phyloP scores from a whole-genome alignment of 1,284 basidiomycete genomes.

The Ceratobasidium sp. region DNA sequence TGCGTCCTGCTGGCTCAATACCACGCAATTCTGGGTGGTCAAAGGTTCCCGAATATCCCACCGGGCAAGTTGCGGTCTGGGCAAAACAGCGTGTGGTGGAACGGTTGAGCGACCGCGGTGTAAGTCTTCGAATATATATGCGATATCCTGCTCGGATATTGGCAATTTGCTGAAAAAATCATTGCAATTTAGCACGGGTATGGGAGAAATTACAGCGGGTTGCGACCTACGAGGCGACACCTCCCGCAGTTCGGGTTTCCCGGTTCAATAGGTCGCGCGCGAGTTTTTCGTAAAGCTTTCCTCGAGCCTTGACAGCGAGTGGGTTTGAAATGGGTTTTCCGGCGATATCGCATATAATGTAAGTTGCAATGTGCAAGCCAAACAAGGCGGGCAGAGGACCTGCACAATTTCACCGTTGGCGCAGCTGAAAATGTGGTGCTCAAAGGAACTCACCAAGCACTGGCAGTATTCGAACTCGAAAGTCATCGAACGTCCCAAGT shows the following conservation, averaged over 20 bases:
- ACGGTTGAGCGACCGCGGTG: constrained; percentile 79
- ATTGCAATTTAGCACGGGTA: neutral
- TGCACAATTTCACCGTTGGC: constrained; percentile 47
- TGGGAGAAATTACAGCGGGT: neutral
- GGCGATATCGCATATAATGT: constrained; percentile 82
- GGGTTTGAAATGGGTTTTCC: constrained; percentile 83
- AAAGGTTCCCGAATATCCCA: constrained; percentile 76
- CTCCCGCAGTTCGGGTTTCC: constrained; percentile 68
- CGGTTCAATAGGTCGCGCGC: constrained; percentile 74
- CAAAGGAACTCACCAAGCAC: constrained; percentile 66
- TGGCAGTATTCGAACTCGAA: constrained; percentile 87
- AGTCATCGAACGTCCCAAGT: constrained; percentile 90
- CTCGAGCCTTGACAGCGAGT: constrained; percentile 80
- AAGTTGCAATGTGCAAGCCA: constrained; percentile 86
- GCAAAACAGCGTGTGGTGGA: constrained; percentile 75
- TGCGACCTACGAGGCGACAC: neutral
- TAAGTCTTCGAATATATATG: constrained; percentile 85
- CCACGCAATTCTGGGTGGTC: constrained; percentile 76
- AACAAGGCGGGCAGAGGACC: constrained; percentile 87
- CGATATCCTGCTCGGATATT: constrained; percentile 80
- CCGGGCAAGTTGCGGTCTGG: constrained; percentile 72
- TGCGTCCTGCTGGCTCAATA: constrained; percentile 77
- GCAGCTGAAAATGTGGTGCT: constrained; percentile 39
- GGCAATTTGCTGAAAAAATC: constrained; percentile 65
- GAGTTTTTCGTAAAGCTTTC: constrained; percentile 83